Conservation (phyloP, 2,329 filamentous ascomycete genomes). For the Neospermospora avenae region DNA sequence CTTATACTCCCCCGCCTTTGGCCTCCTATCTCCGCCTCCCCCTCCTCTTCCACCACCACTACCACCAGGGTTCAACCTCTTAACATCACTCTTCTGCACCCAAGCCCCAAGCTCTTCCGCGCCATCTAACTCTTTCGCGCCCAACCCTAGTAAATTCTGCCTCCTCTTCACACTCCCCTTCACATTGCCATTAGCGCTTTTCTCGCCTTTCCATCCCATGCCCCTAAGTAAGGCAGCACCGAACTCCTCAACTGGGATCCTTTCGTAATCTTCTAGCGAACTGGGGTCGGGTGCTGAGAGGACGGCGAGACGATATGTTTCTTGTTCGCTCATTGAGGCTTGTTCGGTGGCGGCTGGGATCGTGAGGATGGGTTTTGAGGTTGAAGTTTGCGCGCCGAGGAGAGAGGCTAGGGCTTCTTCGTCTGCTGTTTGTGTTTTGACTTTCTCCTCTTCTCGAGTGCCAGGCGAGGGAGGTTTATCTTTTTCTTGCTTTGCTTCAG, state of each 20-base stretch:
- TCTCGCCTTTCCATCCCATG: slow-evolving; percentile 85
- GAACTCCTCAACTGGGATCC: slow-evolving; percentile 91
- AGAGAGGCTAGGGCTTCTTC: slow-evolving; percentile 69
- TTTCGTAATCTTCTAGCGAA: slow-evolving; percentile 79
- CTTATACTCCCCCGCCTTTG: slow-evolving; percentile 38
- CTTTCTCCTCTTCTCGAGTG: slow-evolving; percentile 16
- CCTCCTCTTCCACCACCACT: slow-evolving; percentile 38
- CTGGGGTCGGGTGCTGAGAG: slow-evolving; percentile 69
- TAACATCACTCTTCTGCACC: slow-evolving; percentile 65
- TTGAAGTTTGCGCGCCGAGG: slow-evolving; percentile 52
- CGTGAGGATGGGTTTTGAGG: slow-evolving; percentile 47
- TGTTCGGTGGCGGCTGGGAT: slow-evolving; percentile 40
- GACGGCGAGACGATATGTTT: slow-evolving; percentile 69
- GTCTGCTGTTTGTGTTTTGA: slow-evolving; percentile 43
- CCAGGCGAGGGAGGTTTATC: slow-evolving; percentile 5
- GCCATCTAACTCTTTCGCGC: slow-evolving; percentile 75
- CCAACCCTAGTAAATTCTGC: slow-evolving; percentile 81
- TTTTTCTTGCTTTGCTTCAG: slow-evolving; percentile 5
- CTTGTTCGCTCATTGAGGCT: slow-evolving; percentile 51
- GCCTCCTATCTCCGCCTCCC: slow-evolving; percentile 42
- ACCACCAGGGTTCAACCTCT: slow-evolving; percentile 42
- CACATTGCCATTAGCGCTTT: slow-evolving; percentile 51
- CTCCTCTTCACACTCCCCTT: slow-evolving; percentile 62
- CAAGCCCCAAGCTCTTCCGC: slow-evolving; percentile 74
- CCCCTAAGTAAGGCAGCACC: slow-evolving; percentile 84